Evolutionary conservation across 2,329 filamentous ascomycete species (phyloP).

Genomic region (Hypoxylon sp.): DNA sequence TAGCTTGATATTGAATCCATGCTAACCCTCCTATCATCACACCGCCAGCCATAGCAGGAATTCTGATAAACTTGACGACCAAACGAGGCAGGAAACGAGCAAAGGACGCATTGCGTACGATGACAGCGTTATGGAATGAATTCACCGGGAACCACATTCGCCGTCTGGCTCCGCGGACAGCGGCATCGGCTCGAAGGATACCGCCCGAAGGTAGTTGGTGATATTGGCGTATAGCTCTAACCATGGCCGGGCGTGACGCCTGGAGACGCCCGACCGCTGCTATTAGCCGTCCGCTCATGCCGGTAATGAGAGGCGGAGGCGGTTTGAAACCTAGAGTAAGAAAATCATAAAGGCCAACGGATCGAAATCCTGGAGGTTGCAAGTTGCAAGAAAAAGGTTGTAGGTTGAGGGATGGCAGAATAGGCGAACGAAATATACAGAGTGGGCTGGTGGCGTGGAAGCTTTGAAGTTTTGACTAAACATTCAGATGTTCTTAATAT

Average conservation of each 20-base stretch:
- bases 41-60: conserved; percentile 93
- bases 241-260: conserved; percentile 51
- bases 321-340: conserved; percentile 38
- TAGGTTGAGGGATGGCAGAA: conserved; percentile 20
- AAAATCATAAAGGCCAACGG: conserved; percentile 50
- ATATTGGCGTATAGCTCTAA: conserved; percentile 72
- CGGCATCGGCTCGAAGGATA: conserved; percentile 76
- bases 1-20: conserved; percentile 96
- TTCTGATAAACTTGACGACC: conserved; percentile 87
- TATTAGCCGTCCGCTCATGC: conserved; percentile 58
- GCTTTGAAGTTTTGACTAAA: conserved; percentile 9
- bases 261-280: conserved; percentile 55
- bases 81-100: conserved; percentile 83
- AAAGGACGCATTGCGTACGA: conserved; percentile 75
- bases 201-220: conserved; percentile 78
- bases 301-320: conserved; percentile 54
- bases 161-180: conserved; percentile 72
- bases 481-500: neutral
- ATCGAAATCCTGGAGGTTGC: conserved; percentile 4
- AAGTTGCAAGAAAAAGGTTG: neutral
- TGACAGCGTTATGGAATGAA: conserved; percentile 84
- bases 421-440: conserved; percentile 14
- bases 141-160: conserved; percentile 86
- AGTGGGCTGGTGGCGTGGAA: conserved; percentile 45
- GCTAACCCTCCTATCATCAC: conserved; percentile 88